These are phyloP conservation scores for Trametes sanguinea DNA, from an alignment of 768 basidiomycete genomes.

Conservation along the genomic window DNA sequence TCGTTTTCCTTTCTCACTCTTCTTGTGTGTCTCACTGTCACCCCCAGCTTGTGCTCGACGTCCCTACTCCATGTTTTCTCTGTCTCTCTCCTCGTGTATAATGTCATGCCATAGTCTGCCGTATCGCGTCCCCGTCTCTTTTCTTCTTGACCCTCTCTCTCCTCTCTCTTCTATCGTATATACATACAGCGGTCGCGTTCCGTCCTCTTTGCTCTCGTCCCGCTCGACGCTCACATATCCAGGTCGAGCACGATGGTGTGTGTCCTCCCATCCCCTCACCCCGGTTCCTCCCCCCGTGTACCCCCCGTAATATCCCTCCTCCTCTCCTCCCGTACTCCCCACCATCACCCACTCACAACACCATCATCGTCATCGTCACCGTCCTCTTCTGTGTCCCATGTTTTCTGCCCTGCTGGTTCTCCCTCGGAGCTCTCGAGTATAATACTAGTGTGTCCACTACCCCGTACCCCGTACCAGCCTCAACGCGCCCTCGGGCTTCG, in stretches of 20 bases:
- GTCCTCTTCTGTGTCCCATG: background rate
- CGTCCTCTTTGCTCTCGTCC: constrained; percentile 14
- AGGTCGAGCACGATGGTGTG: constrained; percentile 11
- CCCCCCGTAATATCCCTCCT: background rate
- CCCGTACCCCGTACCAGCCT: background rate
- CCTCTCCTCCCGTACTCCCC: background rate
- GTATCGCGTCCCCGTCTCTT: background rate
- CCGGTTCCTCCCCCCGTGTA: background rate
- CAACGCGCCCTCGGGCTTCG: background rate
- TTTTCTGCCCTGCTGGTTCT: background rate
- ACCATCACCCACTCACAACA: too few relatives aligned
- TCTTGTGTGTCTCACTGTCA: background rate
- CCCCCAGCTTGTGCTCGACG: background rate
- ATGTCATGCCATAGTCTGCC: background rate
- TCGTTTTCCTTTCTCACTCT: background rate
- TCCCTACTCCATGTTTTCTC: constrained; percentile 9
- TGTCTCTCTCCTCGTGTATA: constrained; percentile 8
- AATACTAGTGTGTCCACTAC: constrained; percentile 13
- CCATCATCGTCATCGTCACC: background rate
- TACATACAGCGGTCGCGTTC: background rate
- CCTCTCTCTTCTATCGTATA: too few relatives aligned
- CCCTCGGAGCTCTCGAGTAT: constrained; percentile 1
- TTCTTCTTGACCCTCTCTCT: too few relatives aligned
- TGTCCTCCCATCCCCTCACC: too few relatives aligned
- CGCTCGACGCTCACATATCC: constrained; percentile 22